Percentiles rank a stretch among this genome's conserved stretches.
phyloP scores from a whole-genome alignment of 306 rosid genomes.

The Quercus gilva region DNA sequence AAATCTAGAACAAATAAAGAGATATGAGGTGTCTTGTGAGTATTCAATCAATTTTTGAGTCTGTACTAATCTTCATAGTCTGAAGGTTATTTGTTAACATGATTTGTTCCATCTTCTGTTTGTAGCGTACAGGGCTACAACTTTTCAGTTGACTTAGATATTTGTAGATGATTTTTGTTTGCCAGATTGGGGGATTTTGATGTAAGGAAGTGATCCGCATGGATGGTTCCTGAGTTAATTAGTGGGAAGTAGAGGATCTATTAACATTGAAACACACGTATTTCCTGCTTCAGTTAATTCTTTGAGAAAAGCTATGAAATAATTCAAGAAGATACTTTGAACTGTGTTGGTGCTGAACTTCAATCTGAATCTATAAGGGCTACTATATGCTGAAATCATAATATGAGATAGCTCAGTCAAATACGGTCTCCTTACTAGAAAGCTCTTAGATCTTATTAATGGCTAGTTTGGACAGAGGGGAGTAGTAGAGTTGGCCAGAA shows the following conservation, averaged over 20 bases:
- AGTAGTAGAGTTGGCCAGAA: too few species aligned
- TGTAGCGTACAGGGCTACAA: not conserved
- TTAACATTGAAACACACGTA: not conserved
- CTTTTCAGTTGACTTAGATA: not conserved
- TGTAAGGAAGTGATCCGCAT: too few species aligned
- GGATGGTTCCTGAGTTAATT: not conserved
- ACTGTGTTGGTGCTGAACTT: not conserved
- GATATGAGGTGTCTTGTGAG: not conserved
- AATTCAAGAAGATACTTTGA: not conserved
- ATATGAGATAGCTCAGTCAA: not conserved
- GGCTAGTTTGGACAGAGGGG: too few species aligned
- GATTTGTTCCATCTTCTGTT: not conserved
- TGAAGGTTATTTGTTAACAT: not conserved
- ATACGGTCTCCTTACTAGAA: not conserved
- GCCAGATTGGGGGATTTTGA: too few species aligned
- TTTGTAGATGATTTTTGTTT: not conserved
- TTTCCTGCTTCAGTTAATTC: not conserved
- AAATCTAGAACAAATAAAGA: not conserved
- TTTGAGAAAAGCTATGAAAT: not conserved
- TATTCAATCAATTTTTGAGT: not conserved
- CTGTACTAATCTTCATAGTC: not conserved
- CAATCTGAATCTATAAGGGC: not conserved
- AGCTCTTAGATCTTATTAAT: not conserved
- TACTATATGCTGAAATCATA: not conserved
- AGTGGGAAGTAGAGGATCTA: not conserved